Evolutionary conservation across 1,284 basidiomycete species (phyloP).

Genomic region (Moniliella sp.): DNA sequence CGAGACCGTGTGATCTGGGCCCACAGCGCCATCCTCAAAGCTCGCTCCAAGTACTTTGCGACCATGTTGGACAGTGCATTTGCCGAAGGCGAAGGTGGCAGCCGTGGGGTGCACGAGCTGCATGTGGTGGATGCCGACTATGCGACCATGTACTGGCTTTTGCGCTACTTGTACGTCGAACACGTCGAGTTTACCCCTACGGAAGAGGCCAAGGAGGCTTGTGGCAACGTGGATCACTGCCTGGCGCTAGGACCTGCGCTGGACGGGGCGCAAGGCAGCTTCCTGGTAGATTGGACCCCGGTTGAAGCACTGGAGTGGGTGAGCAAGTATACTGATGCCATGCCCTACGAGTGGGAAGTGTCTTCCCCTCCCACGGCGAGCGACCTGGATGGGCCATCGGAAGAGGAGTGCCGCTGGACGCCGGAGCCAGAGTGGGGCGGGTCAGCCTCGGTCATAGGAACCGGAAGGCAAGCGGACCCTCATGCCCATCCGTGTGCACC

Average conservation of each 20-base stretch:
- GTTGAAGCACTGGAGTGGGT: constrained; percentile 7
- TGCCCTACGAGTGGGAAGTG: background rate
- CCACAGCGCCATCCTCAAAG: constrained; percentile 52
- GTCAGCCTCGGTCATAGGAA: background rate
- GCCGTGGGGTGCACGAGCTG: constrained; percentile 38
- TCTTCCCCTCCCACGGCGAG: background rate
- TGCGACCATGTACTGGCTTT: constrained; percentile 57
- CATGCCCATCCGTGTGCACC: constrained; percentile 52
- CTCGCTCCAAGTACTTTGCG: constrained; percentile 56
- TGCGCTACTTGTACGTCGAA: constrained; percentile 60
- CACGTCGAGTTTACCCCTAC: constrained; percentile 29
- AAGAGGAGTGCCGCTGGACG: background rate
- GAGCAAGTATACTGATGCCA: no score
- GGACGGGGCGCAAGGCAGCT: background rate
- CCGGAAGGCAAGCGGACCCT: constrained; percentile 39
- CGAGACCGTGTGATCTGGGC: constrained; percentile 46
- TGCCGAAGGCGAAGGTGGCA: constrained; percentile 9
- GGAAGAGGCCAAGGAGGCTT: constrained; percentile 15
- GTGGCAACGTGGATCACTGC: constrained; percentile 17
- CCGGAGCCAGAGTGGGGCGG: background rate
- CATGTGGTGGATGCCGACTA: constrained; percentile 62
- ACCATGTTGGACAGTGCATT: constrained; percentile 54
- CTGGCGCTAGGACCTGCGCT: constrained; percentile 3
- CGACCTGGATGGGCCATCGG: background rate
- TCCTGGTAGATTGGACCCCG: constrained; percentile 7